Conservation (phyloP, 75 land plant species). For the Sequoia sempervirens region DNA sequence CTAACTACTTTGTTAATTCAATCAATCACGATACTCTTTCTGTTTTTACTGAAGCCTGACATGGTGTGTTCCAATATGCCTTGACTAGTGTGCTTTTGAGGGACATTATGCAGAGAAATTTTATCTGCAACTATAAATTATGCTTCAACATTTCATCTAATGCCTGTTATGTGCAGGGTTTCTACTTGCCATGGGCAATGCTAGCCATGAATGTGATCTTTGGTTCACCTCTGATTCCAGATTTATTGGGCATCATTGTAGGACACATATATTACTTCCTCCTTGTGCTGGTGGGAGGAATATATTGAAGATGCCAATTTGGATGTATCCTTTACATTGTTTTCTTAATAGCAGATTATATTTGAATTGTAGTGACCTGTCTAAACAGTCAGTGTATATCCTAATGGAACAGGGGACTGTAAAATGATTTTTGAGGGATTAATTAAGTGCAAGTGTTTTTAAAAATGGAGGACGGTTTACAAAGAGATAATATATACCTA, state of each 20-base stretch:
- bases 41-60: not conserved
- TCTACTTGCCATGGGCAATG: constrained; percentile 98
- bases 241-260: constrained; percentile 77
- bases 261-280: constrained; percentile 93
- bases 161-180: constrained; percentile 54
- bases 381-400: not conserved
- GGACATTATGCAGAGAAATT: not conserved
- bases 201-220: constrained; percentile 77
- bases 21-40: not conserved
- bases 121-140: not conserved
- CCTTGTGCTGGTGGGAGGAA: constrained; percentile 75
- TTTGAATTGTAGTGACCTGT: not conserved
- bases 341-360: not conserved
- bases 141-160: not conserved
- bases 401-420: not conserved
- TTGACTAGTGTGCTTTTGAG: not conserved
- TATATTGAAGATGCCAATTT: constrained; percentile 67
- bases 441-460: no score
- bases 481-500: not conserved
- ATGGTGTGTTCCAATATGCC: no score
- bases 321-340: constrained; percentile 78
- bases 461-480: not conserved
- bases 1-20: not conserved
- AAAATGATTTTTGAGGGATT: not conserved
- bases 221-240: constrained; percentile 60